phyloP scores from a whole-genome alignment of 1,284 basidiomycete species.

The Sporisorium exsertum region DNA sequence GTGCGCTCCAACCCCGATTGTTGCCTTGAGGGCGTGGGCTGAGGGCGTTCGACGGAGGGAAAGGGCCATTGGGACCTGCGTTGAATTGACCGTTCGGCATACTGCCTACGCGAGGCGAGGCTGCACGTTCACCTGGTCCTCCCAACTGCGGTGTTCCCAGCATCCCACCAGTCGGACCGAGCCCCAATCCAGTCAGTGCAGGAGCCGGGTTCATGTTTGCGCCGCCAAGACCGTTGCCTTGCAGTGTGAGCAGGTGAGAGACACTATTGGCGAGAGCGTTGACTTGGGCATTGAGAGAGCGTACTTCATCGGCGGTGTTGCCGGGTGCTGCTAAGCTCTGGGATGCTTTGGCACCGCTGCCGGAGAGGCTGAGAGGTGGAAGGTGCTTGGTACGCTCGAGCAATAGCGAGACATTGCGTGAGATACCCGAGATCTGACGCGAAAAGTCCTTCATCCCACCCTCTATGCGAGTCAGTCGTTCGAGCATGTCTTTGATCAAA shows the following conservation, averaged over 20 bases:
- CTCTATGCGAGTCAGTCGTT: conserved; percentile 80
- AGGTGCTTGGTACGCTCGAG: conserved; percentile 74
- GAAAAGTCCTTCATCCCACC: conserved; percentile 79
- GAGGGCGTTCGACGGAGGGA: conserved; percentile 21
- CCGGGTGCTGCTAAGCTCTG: conserved; percentile 6
- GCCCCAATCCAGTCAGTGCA: conserved; percentile 37
- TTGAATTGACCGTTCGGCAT: conserved; percentile 23
- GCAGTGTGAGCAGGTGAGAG: conserved; percentile 52
- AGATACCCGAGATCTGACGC: conserved; percentile 78
- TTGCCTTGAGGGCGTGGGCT: conserved; percentile 45
- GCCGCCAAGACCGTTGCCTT: conserved; percentile 24
- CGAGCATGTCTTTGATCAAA: conserved; percentile 79
- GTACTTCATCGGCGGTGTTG: conserved; percentile 47
- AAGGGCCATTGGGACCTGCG: conserved; percentile 16
- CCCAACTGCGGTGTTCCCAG: conserved; percentile 44
- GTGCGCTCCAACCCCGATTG: conserved; percentile 33
- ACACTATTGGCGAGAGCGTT: conserved; percentile 55
- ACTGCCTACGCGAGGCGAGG: conserved; percentile 40
- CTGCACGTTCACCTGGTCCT: conserved; percentile 29
- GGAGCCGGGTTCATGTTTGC: conserved; percentile 1
- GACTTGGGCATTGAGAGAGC: conserved; percentile 56
- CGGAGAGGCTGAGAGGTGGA: conserved; percentile 34
- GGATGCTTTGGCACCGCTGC: conserved; percentile 18
- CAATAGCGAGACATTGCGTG: conserved; percentile 80
- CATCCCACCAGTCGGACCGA: conserved; percentile 23